Evolutionary conservation across 2,329 filamentous ascomycete genomes (phyloP).

Genomic region (Escovopsis sp.): DNA sequence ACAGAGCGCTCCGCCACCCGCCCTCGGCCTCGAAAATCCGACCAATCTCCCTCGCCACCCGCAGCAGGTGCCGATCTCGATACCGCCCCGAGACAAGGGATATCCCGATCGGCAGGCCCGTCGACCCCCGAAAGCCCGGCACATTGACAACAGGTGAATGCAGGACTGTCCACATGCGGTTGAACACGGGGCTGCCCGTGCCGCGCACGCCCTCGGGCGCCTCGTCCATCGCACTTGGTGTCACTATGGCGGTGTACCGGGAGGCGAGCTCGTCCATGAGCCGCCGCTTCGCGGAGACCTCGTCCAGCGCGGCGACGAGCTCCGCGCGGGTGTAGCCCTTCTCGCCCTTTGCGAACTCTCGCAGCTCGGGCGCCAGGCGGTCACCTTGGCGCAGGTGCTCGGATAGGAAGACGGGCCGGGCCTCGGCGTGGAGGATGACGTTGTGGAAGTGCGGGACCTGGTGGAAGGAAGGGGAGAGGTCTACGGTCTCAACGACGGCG

Average conservation of each 20-base stretch:
- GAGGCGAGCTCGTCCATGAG: slow-evolving; percentile 35
- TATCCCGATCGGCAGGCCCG: slow-evolving; percentile 43
- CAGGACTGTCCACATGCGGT: slow-evolving; percentile 36
- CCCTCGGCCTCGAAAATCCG: slow-evolving; percentile 18
- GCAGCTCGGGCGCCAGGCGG: slow-evolving; percentile 28
- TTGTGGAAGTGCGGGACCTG: slow-evolving; percentile 36
- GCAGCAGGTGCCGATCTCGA: slow-evolving; percentile 27
- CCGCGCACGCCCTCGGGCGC: slow-evolving; percentile 35
- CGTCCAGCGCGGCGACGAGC: slow-evolving; percentile 37
- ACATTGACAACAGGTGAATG: slow-evolving; percentile 50
- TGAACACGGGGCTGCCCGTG: slow-evolving; percentile 40
- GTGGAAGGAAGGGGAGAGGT: slow-evolving; percentile 33
- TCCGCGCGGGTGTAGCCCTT: slow-evolving; percentile 26
- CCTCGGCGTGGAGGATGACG: slow-evolving; percentile 35
- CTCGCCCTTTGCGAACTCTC: slow-evolving; percentile 35
- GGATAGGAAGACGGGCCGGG: slow-evolving; percentile 33
- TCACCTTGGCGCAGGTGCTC: slow-evolving; percentile 35
- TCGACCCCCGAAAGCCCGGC: slow-evolving; percentile 40
- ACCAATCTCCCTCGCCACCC: slow-evolving; percentile 23
- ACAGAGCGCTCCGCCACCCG: slow-evolving; percentile 12
- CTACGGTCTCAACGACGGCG: slow-evolving; percentile 39
- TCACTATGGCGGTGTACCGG: slow-evolving; percentile 38
- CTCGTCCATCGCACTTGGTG: slow-evolving; percentile 43
- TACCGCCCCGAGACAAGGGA: slow-evolving; percentile 35
- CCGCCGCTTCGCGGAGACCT: slow-evolving; percentile 35